Evolutionary conservation across 306 rosid genomes (phyloP).

Genomic region (Cyclanthera cordifolia): DNA sequence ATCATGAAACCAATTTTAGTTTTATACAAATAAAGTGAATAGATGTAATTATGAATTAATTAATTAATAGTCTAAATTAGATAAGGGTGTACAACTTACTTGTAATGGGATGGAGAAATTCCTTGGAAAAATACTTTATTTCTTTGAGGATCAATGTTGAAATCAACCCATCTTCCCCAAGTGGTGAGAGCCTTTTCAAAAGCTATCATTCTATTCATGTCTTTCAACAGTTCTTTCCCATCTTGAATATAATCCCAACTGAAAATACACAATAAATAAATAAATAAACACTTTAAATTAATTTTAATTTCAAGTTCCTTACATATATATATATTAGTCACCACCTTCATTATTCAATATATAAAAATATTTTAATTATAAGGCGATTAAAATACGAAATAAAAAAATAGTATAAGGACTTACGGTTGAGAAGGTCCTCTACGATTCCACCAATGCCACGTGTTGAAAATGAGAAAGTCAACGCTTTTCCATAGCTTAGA

Average conservation of each 20-base stretch:
- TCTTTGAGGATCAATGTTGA: slow-evolving; percentile 41
- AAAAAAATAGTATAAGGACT: not conserved
- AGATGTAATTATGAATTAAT: no score
- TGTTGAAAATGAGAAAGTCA: slow-evolving; percentile 77
- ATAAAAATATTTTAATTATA: no score
- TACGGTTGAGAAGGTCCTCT: slow-evolving; percentile 97
- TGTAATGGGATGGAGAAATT: slow-evolving; percentile 93
- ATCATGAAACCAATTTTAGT: no score
- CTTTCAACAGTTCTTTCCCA: slow-evolving; percentile 38
- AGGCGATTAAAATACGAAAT: no score
- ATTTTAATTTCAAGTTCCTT: no score
- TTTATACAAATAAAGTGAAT: no score
- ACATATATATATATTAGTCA: no score
- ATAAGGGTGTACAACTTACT: slow-evolving; percentile 27
- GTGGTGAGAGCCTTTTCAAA: slow-evolving; percentile 66
- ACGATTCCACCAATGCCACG: slow-evolving; percentile 98
- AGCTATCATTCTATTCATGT: slow-evolving; percentile 76
- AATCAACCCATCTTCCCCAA: slow-evolving; percentile 71
- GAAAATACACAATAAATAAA: not conserved
- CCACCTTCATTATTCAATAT: no score
- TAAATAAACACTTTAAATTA: no score
- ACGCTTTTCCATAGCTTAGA: slow-evolving; percentile 47
- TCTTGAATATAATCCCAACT: slow-evolving; percentile 75
- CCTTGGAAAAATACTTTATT: slow-evolving; percentile 71
- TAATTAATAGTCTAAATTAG: no score